phyloP scores from a whole-genome alignment of 257 asterid genomes.

The Nicotiana sylvestris region DNA sequence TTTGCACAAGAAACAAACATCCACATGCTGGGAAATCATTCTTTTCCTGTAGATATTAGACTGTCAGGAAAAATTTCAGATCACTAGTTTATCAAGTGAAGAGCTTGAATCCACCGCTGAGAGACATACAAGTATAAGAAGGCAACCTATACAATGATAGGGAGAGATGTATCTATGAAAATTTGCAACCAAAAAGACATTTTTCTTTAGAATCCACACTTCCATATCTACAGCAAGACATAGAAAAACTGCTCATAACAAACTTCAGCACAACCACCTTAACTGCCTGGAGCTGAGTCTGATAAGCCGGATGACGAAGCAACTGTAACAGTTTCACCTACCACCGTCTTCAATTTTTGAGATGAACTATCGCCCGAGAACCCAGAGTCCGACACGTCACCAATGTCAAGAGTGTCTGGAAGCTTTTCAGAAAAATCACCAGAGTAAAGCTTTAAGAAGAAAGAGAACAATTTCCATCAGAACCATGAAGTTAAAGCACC shows the following conservation, averaged over 20 bases:
- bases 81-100: constrained; percentile 3
- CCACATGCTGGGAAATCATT: background rate
- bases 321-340: constrained; percentile 26
- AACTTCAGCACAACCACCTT: constrained; percentile 7
- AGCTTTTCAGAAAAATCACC: constrained; percentile 57
- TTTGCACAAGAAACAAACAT: constrained; percentile 11
- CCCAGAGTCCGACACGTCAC: constrained; percentile 64
- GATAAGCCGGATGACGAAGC: constrained; percentile 55
- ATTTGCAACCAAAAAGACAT: constrained; percentile 10
- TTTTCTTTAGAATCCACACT: constrained; percentile 16
- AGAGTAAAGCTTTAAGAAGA: constrained; percentile 28
- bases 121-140: constrained; percentile 14
- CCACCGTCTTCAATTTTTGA: constrained; percentile 29
- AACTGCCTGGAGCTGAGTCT: constrained; percentile 27
- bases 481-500: background rate
- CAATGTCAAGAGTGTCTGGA: constrained; percentile 79
- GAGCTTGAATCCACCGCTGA: constrained; percentile 13
- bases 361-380: constrained; percentile 18
- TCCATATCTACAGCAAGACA: constrained; percentile 15
- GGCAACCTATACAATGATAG: constrained; percentile 24
- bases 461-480: constrained; percentile 3
- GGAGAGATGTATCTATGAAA: constrained; percentile 9
- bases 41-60: background rate
- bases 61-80: background rate
- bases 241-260: background rate